A percentile compares a stretch with the other conserved stretches of the same genome.
Conservation (phyloP, 2,329 filamentous ascomycete genomes). For the Coleophoma eucalyptorum region DNA sequence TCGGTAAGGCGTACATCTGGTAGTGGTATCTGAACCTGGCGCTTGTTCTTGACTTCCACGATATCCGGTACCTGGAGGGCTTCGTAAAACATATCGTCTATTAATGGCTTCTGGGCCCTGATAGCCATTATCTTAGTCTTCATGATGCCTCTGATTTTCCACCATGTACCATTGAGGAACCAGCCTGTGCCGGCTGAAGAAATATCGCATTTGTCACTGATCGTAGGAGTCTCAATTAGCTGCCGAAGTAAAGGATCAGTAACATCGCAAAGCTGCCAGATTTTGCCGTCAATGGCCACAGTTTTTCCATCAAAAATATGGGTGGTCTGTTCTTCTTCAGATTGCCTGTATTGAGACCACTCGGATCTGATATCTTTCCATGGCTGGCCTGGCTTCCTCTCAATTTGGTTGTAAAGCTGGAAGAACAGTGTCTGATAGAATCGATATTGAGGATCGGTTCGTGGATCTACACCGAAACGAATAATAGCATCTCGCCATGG, state of each 20-base stretch:
- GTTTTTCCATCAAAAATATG: slow-evolving; percentile 82
- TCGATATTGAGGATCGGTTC: slow-evolving; percentile 70
- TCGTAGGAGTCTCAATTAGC: slow-evolving; percentile 60
- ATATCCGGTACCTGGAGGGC: slow-evolving; percentile 33
- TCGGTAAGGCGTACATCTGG: slow-evolving; percentile 22
- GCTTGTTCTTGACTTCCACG: slow-evolving; percentile 15
- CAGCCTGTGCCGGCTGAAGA: slow-evolving; percentile 63
- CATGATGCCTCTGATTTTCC: slow-evolving; percentile 83
- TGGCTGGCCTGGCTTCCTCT: slow-evolving; percentile 14
- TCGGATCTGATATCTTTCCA: slow-evolving; percentile 14
- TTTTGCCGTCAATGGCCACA: slow-evolving; percentile 75
- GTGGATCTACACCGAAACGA: slow-evolving; percentile 81
- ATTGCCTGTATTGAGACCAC: slow-evolving; percentile 12
- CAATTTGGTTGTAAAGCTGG: slow-evolving; percentile 47
- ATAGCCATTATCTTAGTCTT: slow-evolving; percentile 77
- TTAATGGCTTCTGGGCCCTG: slow-evolving; percentile 49
- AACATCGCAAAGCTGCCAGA: slow-evolving; percentile 94
- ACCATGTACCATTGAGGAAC: slow-evolving; percentile 78
- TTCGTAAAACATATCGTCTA: slow-evolving; percentile 41
- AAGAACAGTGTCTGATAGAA: slow-evolving; percentile 89
- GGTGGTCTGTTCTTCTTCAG: slow-evolving; percentile 33
- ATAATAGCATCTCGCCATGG: slow-evolving; percentile 90
- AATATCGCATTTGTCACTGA: slow-evolving; percentile 55
- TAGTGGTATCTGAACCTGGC: slow-evolving; percentile 18
- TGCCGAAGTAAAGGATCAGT: slow-evolving; percentile 69